phyloP scores from a whole-genome alignment of 2,329 filamentous ascomycete species.

The Monilinia polystroma region DNA sequence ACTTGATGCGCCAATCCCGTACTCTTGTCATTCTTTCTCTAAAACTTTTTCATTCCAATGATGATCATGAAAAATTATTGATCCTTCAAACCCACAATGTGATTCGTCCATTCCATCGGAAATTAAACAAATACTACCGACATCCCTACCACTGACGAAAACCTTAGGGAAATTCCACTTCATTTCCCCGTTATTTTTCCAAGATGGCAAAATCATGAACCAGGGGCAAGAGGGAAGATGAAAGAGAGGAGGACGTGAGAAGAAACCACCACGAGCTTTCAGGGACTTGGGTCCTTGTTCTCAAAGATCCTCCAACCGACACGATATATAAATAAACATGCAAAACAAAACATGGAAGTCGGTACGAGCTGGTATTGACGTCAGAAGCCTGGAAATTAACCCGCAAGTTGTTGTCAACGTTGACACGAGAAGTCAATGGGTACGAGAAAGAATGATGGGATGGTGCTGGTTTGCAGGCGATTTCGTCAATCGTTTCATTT shows the following conservation, averaged over 20 bases:
- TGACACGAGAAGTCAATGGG: not conserved
- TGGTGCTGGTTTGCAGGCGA: not conserved
- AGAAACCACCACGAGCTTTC: slow-evolving; percentile 2
- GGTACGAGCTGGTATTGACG: not conserved
- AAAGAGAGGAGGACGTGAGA: not conserved
- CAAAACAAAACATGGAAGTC: not conserved
- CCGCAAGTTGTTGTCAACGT: not conserved
- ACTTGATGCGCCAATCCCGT: not conserved
- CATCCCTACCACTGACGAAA: slow-evolving; percentile 9
- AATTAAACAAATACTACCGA: not conserved
- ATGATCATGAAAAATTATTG: not conserved
- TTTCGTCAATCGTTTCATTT: not conserved
- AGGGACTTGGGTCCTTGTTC: slow-evolving; percentile 4
- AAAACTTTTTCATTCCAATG: slow-evolving; percentile 1
- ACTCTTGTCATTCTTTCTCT: not conserved
- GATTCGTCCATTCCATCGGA: slow-evolving; percentile 15
- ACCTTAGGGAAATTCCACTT: not conserved
- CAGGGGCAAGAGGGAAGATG: not conserved
- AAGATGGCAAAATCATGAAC: not conserved
- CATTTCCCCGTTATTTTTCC: slow-evolving; percentile 12
- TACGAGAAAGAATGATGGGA: not conserved
- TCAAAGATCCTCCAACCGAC: not conserved
- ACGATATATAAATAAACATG: not conserved
- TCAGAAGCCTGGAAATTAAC: slow-evolving; percentile 3
- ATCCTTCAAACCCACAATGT: not conserved